Evolutionary conservation across 2,329 filamentous ascomycete genomes (phyloP).

Genomic region (Chalaropsis ovoidea): DNA sequence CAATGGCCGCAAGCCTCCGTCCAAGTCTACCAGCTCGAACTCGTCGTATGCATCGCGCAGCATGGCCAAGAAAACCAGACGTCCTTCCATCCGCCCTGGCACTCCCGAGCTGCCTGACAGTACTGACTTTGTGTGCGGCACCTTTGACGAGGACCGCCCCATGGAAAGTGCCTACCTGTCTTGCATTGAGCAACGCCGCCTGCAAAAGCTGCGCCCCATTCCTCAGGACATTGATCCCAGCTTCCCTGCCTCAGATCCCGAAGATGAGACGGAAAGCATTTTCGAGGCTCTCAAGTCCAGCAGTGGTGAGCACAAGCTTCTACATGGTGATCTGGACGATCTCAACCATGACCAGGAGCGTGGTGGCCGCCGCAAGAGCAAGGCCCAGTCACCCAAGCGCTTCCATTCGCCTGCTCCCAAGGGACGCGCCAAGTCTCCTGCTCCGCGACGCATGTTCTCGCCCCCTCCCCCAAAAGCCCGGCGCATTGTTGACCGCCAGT

Average conservation of each 20-base stretch:
- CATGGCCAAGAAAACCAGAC: conserved; percentile 33
- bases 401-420: conserved; percentile 41
- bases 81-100: conserved; percentile 51
- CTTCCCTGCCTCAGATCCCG: conserved; percentile 88
- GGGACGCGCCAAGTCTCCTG: conserved; percentile 32
- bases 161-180: conserved; percentile 90
- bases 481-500: conserved; percentile 12
- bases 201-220: conserved; percentile 67
- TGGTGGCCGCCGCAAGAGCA: conserved; percentile 38
- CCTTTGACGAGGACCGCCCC: conserved; percentile 86
- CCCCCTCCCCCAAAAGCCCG: conserved; percentile 35
- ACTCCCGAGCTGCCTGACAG: conserved; percentile 87
- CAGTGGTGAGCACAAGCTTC: conserved; percentile 26
- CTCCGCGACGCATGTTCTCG: conserved; percentile 33
- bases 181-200: conserved; percentile 68
- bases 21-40: conserved; percentile 37
- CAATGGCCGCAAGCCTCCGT: neutral
- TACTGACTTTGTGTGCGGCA: conserved; percentile 98
- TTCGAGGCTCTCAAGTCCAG: conserved; percentile 38
- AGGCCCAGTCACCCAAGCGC: conserved; percentile 37
- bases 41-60: conserved; percentile 47
- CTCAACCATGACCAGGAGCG: conserved; percentile 47
- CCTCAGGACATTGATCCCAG: conserved; percentile 98
- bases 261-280: conserved; percentile 66
- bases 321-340: conserved; percentile 62